phyloP scores from a whole-genome alignment of 371 early-diverging fungal genomes.

The Rhizopus delemar region DNA sequence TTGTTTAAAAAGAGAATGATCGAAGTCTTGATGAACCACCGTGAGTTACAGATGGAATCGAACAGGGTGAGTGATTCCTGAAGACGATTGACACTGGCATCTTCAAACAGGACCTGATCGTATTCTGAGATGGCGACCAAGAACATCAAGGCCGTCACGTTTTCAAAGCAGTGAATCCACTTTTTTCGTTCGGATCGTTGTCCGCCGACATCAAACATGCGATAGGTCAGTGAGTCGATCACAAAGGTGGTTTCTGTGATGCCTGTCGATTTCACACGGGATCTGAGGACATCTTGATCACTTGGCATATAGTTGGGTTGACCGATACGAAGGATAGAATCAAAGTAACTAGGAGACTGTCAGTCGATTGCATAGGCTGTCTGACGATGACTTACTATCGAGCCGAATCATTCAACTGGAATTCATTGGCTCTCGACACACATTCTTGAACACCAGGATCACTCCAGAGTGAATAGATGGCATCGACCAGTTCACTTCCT shows the following conservation, averaged over 20 bases:
- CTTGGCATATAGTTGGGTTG: slow-evolving; percentile 75
- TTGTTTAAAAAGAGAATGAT: slow-evolving; percentile 87
- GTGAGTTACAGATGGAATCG: slow-evolving; percentile 75
- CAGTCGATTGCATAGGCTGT: not conserved
- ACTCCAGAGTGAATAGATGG: slow-evolving; percentile 76
- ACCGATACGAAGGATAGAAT: slow-evolving; percentile 82
- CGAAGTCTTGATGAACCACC: slow-evolving; percentile 79
- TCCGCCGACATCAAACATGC: slow-evolving; percentile 95
- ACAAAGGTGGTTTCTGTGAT: slow-evolving; percentile 87
- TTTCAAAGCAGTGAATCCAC: slow-evolving; percentile 95
- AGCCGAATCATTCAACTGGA: slow-evolving; percentile 85
- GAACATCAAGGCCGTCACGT: slow-evolving; percentile 92
- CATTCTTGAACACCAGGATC: slow-evolving; percentile 79
- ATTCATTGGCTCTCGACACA: slow-evolving; percentile 74
- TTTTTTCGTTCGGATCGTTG: slow-evolving; percentile 92
- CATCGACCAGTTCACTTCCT: slow-evolving; percentile 64
- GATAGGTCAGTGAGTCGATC: slow-evolving; percentile 75
- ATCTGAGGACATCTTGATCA: slow-evolving; percentile 84
- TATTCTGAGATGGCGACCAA: slow-evolving; percentile 93
- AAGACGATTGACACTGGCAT: slow-evolving; percentile 77
- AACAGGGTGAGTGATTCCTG: slow-evolving; percentile 70
- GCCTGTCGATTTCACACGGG: slow-evolving; percentile 84
- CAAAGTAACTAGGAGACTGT: slow-evolving; percentile 68
- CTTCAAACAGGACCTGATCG: slow-evolving; percentile 93
- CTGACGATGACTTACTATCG: slow-evolving; percentile 61